Conservation (phyloP, 495 filamentous ascomycete genomes). For the Neurospora sp. region DNA sequence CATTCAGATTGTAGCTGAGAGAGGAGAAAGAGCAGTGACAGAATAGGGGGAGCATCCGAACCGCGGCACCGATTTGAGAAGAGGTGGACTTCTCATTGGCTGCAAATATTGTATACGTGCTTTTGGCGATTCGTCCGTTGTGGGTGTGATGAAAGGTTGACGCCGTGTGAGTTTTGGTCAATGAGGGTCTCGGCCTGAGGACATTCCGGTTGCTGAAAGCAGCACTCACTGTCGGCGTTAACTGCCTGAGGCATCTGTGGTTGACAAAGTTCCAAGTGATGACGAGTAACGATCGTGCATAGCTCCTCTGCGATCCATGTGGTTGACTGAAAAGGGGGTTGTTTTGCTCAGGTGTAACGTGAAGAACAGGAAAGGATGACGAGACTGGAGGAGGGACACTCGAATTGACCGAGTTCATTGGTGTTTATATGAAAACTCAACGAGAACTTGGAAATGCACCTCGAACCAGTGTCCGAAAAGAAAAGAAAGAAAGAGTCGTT, state of each 20-base stretch:
- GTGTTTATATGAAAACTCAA: not conserved
- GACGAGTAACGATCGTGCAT: not conserved
- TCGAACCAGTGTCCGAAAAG: not conserved
- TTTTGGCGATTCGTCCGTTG: not conserved
- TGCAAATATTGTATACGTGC: not conserved
- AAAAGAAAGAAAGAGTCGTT: not conserved
- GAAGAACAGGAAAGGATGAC: not conserved
- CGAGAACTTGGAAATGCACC: not conserved
- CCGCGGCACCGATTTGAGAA: not conserved
- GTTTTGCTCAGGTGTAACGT: not conserved
- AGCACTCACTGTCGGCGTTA: not conserved
- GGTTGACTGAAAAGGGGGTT: not conserved
- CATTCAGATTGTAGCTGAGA: not conserved
- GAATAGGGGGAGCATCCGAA: not conserved
- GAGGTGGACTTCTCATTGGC: not conserved
- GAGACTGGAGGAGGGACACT: not conserved
- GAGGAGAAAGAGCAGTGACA: not conserved
- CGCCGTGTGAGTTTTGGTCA: not conserved
- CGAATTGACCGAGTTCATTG: not conserved
- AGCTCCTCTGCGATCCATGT: not conserved
- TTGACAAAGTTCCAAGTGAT: not conserved
- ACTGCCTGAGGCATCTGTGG: not conserved
- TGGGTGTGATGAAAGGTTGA: not conserved
- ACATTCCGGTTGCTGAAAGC: not conserved
- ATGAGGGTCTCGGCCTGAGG: not conserved